phyloP scores from a whole-genome alignment of 306 rosid genomes.

The Lithocarpus polystachyus region DNA sequence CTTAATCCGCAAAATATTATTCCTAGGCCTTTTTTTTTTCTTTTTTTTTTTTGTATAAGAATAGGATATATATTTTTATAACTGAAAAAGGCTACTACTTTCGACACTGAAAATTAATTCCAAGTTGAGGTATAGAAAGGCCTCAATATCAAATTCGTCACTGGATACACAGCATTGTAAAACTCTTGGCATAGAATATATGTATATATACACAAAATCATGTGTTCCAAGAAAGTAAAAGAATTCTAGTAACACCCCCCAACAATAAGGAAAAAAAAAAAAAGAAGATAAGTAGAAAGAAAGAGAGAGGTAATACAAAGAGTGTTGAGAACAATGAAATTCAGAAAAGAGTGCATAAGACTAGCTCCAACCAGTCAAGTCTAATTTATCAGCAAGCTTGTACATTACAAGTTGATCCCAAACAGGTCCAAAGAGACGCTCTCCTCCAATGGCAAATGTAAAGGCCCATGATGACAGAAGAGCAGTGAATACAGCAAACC shows the following conservation, averaged over 20 bases:
- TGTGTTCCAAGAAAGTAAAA: background rate
- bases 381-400: conserved; percentile 85
- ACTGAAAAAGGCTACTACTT: background rate
- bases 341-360: background rate
- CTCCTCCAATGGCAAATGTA: conserved; percentile 81
- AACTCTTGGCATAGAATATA: background rate
- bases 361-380: conserved; percentile 82
- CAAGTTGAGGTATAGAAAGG: background rate
- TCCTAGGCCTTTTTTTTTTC: background rate
- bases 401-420: conserved; percentile 88
- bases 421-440: conserved; percentile 70
- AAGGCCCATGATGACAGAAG: conserved; percentile 83
- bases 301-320: background rate
- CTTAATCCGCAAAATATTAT: background rate
- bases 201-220: background rate
- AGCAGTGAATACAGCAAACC: conserved; percentile 52
- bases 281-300: background rate
- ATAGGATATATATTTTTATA: background rate
- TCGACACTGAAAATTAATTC: background rate
- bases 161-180: background rate
- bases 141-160: background rate
- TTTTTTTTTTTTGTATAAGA: background rate
- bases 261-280: background rate
- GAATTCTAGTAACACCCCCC: background rate
- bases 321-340: background rate